These are phyloP conservation scores for Botrytis pseudocinerea DNA, from an alignment of 2,329 filamentous ascomycete species.

Conservation along the genomic window DNA sequence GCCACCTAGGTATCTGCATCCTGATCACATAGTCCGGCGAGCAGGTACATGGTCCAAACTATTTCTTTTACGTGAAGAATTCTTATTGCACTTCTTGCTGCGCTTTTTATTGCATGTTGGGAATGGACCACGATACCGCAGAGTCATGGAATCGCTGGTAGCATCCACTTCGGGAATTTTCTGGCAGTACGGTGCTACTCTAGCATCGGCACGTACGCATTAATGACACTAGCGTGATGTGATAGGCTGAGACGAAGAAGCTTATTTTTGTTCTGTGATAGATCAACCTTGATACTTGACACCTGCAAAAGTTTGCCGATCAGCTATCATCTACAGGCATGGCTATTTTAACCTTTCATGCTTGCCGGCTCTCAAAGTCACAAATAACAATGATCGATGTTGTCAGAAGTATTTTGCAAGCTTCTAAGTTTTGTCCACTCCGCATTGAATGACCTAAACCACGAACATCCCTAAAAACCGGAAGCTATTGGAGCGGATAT, in stretches of 20 bases:
- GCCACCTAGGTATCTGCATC: background rate
- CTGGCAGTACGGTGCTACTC: too few relatives aligned
- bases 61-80: background rate
- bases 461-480: too few relatives aligned
- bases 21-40: background rate
- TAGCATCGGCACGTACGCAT: background rate
- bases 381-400: background rate
- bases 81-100: background rate
- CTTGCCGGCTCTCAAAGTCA: background rate
- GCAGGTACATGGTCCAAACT: background rate
- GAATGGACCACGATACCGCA: background rate
- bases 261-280: background rate
- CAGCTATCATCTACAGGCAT: background rate
- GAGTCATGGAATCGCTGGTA: background rate
- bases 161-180: background rate
- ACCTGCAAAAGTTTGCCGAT: constrained; percentile 5
- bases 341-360: background rate
- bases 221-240: background rate
- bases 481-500: background rate
- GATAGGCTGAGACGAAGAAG: background rate
- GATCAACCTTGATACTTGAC: background rate
- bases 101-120: background rate
- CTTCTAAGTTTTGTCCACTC: too few relatives aligned
- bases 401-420: background rate
- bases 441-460: too few relatives aligned